Percentiles rank a stretch among this genome's conserved stretches.
These are phyloP conservation scores for Trichosanthes cucumerina DNA, from an alignment of 306 rosid genomes.

Conservation along the genomic window DNA sequence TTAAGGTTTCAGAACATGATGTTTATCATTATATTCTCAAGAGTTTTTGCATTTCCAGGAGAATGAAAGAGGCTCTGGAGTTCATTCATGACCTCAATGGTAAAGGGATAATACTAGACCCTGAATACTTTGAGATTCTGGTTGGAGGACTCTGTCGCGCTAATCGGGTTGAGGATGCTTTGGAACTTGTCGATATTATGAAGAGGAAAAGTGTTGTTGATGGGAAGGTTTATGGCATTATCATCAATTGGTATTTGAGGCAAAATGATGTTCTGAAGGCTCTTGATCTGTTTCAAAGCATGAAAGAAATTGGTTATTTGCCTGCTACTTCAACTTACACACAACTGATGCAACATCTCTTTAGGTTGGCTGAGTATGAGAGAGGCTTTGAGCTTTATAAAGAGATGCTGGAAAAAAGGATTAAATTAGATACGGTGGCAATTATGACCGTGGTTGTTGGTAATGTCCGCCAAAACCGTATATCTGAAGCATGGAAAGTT, in stretches of 20 bases:
- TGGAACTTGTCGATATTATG: slow-evolving; percentile 64
- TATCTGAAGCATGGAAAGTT: slow-evolving; percentile 57
- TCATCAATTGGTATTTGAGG: slow-evolving; percentile 53
- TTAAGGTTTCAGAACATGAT: slow-evolving; percentile 33
- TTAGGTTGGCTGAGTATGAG: slow-evolving; percentile 35
- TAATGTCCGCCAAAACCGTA: slow-evolving; percentile 39
- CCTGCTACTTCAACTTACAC: slow-evolving; percentile 60
- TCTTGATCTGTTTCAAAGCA: slow-evolving; percentile 42
- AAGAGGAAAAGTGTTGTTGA: slow-evolving; percentile 35
- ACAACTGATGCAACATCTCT: slow-evolving; percentile 64
- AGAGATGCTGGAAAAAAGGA: slow-evolving; percentile 63
- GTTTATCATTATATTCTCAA: slow-evolving; percentile 48
- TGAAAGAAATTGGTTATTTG: slow-evolving; percentile 49
- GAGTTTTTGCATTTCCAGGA: slow-evolving; percentile 53
- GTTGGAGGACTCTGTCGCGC: slow-evolving; percentile 71
- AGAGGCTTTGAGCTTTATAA: slow-evolving; percentile 57
- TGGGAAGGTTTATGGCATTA: slow-evolving; percentile 41
- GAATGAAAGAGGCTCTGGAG: slow-evolving; percentile 71
- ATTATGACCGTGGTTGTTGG: slow-evolving; percentile 83
- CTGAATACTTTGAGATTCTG: slow-evolving; percentile 49
- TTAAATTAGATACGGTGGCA: slow-evolving; percentile 51
- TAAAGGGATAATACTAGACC: slow-evolving; percentile 42
- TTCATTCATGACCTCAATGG: slow-evolving; percentile 58
- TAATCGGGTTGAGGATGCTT: slow-evolving; percentile 50
- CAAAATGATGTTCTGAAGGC: slow-evolving; percentile 44